Evolutionary conservation across 2,329 filamentous ascomycete species (phyloP).

Genomic region (Pyricularia sp.): DNA sequence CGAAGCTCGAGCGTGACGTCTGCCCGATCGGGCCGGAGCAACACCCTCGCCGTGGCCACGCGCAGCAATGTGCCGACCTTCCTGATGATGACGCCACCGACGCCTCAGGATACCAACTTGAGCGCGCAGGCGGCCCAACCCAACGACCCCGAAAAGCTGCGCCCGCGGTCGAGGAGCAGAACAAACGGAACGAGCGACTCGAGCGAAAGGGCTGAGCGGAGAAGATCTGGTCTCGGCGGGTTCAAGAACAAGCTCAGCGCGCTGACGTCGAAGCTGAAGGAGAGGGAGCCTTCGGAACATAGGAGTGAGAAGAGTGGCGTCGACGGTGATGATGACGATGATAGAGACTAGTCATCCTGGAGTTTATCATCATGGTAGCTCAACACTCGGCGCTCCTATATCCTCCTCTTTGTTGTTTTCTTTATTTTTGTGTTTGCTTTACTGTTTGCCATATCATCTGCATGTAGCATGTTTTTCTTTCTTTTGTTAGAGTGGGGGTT

Average conservation of each 20-base stretch:
- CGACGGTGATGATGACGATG: not conserved
- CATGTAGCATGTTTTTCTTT: not conserved
- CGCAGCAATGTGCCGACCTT: conserved; percentile 24
- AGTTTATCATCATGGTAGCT: not conserved
- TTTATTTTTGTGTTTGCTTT: not conserved
- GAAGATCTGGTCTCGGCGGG: conserved; percentile 10
- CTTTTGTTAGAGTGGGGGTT: not conserved
- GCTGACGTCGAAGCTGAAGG: conserved; percentile 16
- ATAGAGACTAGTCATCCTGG: not conserved
- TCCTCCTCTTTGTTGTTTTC: not conserved
- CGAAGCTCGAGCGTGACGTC: conserved; percentile 43
- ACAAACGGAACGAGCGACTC: not conserved
- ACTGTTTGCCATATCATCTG: not conserved
- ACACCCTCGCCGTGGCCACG: conserved; percentile 5
- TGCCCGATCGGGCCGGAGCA: conserved; percentile 31
- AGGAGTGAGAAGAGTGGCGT: not conserved
- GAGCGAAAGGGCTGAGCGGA: conserved; percentile 7
- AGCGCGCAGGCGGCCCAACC: not conserved
- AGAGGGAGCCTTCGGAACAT: conserved; percentile 7
- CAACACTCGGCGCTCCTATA: not conserved
- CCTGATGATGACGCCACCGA: conserved; percentile 38
- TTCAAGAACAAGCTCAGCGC: conserved; percentile 16
- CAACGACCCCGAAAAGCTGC: conserved; percentile 12
- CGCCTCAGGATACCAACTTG: conserved; percentile 19
- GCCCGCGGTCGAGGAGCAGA: conserved; percentile 11